Percentiles rank a stretch among this genome's conserved stretches.
Conservation (phyloP, 805 yeast species). For the Nakazawaea sp. region DNA sequence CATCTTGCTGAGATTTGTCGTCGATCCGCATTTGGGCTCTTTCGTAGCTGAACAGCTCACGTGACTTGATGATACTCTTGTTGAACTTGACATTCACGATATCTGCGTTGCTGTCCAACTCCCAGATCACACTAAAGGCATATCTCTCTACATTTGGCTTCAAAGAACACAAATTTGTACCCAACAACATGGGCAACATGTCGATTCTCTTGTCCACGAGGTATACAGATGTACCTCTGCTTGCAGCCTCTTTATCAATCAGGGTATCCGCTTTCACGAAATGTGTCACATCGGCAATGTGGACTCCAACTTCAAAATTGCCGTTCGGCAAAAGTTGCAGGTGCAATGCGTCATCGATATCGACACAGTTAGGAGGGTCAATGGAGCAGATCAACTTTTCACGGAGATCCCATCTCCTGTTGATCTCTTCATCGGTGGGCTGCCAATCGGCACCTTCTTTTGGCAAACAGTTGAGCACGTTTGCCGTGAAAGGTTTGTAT, state of each 20-base stretch:
- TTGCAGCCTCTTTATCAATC: constrained; percentile 91
- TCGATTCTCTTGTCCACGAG: constrained; percentile 97
- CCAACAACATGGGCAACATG: constrained; percentile 92
- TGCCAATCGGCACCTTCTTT: constrained; percentile 90
- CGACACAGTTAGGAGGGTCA: constrained; percentile 98
- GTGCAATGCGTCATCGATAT: constrained; percentile 97
- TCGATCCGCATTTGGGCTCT: constrained; percentile 90
- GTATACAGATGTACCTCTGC: constrained; percentile 96
- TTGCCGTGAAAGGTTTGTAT: constrained; percentile 89
- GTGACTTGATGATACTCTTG: constrained; percentile 83
- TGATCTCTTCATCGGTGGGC: constrained; percentile 57
- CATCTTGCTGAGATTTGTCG: constrained; percentile 69
- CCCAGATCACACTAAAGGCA: constrained; percentile 96
- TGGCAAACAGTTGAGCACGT: constrained; percentile 90
- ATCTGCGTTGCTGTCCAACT: constrained; percentile 78
- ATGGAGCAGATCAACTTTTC: constrained; percentile 89
- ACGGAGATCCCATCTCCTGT: constrained; percentile 76
- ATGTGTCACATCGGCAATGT: constrained; percentile 97
- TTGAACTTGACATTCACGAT: constrained; percentile 73
- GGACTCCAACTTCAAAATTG: constrained; percentile 95
- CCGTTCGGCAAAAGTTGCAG: constrained; percentile 84
- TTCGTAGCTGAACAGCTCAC: constrained; percentile 93
- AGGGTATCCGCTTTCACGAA: constrained; percentile 92
- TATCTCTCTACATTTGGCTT: constrained; percentile 93
- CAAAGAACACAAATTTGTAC: constrained; percentile 93